Evolutionary conservation across 73 alveolate species (phyloP).

Genomic region (Blepharisma stoltei): DNA sequence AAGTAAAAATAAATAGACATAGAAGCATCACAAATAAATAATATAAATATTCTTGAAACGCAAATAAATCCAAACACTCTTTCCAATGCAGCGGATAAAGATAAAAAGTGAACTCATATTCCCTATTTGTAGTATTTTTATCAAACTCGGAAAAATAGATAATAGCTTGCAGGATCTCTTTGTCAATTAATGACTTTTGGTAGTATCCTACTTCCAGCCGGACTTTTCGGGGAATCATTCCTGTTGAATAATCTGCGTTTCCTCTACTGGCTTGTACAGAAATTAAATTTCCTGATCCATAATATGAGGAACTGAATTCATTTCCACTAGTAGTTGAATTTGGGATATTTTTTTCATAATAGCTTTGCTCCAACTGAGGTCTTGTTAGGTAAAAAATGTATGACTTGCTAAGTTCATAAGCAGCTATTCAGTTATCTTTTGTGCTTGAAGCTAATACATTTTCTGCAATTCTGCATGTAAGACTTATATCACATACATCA

Average conservation of each 20-base stretch:
- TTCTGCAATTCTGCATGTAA: background rate
- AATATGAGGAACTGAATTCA: background rate
- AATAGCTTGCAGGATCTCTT: background rate
- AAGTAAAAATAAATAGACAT: background rate
- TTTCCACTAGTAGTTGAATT: background rate
- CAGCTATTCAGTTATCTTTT: background rate
- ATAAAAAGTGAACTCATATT: background rate
- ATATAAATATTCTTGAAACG: constrained; percentile 1
- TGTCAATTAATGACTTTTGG: constrained; percentile 1
- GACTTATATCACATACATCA: background rate
- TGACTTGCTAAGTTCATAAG: constrained; percentile 24
- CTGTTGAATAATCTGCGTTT: background rate
- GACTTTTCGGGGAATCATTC: constrained; percentile 1
- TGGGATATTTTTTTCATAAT: constrained; percentile 7
- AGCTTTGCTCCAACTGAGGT: background rate
- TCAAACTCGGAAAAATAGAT: constrained; percentile 16
- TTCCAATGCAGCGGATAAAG: constrained; percentile 11
- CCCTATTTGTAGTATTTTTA: background rate
- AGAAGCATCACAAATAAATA: constrained; percentile 16
- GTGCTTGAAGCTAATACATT: constrained; percentile 14
- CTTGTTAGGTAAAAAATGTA: constrained; percentile 15
- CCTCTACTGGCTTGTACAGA: constrained; percentile 2
- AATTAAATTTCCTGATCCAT: constrained; percentile 28
- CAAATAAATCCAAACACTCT: constrained; percentile 20
- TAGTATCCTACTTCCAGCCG: background rate